phyloP scores from a whole-genome alignment of 495 filamentous ascomycete species.

The Hypoxylon fragiforme region DNA sequence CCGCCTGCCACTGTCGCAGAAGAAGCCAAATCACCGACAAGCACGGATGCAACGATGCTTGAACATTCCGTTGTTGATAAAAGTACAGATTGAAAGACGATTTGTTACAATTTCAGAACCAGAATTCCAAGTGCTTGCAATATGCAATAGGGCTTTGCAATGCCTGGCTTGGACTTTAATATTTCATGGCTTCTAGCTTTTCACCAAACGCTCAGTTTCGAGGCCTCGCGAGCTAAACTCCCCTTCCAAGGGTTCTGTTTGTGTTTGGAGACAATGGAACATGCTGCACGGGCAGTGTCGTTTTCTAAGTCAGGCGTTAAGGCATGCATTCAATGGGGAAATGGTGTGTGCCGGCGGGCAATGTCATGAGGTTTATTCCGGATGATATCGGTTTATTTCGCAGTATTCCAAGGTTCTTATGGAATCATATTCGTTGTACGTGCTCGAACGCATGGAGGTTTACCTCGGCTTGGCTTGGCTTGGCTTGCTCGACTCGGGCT shows the following conservation, averaged over 20 bases:
- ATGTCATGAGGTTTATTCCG: constrained; percentile 18
- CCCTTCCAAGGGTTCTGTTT: too few species aligned
- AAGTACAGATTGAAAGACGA: constrained; percentile 19
- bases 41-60: constrained; percentile 31
- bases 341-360: constrained; percentile 14
- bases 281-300: constrained; percentile 7
- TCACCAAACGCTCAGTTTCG: background rate
- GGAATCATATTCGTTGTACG: constrained; percentile 8
- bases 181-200: background rate
- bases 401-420: constrained; percentile 11
- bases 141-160: background rate
- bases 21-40: constrained; percentile 47
- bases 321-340: constrained; percentile 16
- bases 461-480: constrained; percentile 4
- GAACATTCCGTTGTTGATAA: constrained; percentile 43
- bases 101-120: background rate
- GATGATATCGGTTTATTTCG: constrained; percentile 23
- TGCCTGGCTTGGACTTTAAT: constrained; percentile 1
- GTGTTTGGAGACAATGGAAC: background rate
- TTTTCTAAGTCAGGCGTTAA: constrained; percentile 26
- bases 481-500: constrained; percentile 10
- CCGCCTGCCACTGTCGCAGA: constrained; percentile 42
- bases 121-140: constrained; percentile 5
- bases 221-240: constrained; percentile 7
- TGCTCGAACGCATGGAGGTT: constrained; percentile 3